phyloP scores from a whole-genome alignment of 2,329 filamentous ascomycete genomes.

The Pseudogymnoascus sp. region DNA sequence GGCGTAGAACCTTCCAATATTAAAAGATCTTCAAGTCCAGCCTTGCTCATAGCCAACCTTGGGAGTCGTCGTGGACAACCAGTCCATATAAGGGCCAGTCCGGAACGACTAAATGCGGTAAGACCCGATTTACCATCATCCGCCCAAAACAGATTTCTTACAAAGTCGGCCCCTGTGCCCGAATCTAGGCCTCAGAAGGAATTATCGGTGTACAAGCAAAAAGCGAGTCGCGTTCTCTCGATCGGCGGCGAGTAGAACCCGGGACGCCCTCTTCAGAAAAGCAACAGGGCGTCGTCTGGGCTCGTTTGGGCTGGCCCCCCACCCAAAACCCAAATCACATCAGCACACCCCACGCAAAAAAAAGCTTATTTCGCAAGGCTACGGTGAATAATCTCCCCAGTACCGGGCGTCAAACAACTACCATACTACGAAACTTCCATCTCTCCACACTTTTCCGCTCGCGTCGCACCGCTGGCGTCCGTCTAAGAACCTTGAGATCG shows the following conservation, averaged over 20 bases:
- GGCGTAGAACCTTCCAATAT: not conserved
- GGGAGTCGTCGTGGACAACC: not conserved
- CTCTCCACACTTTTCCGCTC: not conserved
- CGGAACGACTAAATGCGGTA: not conserved
- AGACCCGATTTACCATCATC: not conserved
- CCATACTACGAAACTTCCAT: not conserved
- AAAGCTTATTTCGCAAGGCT: not conserved
- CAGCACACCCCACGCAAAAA: slow-evolving; percentile 3
- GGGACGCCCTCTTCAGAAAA: not conserved
- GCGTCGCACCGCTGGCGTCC: slow-evolving; percentile 1
- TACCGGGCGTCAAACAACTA: not conserved
- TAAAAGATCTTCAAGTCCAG: not conserved
- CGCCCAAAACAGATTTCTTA: not conserved
- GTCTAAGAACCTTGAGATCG: not conserved
- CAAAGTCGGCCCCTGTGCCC: not conserved
- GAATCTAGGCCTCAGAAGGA: slow-evolving; percentile 8
- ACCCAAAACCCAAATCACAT: not conserved
- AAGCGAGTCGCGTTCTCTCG: not conserved
- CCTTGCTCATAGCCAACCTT: slow-evolving; percentile 3
- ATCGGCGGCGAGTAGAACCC: not conserved
- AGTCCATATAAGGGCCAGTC: not conserved
- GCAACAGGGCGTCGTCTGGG: not conserved
- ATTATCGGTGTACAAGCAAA: slow-evolving; percentile 1
- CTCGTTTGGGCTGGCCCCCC: not conserved
- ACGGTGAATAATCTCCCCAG: not conserved